Evolutionary conservation across 2,329 filamentous ascomycete species (phyloP).

Genomic region (Exophiala sp.): DNA sequence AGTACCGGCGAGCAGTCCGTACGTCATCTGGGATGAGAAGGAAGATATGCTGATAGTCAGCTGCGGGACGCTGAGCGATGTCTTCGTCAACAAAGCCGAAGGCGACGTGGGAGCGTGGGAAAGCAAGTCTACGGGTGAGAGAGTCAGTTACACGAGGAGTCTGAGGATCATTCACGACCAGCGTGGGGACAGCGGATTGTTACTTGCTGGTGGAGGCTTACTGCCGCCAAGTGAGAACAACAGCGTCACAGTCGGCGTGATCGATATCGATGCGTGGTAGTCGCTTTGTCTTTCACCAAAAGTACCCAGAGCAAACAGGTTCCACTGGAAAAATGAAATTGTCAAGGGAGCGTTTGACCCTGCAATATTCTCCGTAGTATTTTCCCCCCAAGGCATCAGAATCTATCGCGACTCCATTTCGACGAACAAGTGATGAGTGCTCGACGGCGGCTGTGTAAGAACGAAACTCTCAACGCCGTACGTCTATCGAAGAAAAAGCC

Average conservation of each 20-base stretch:
- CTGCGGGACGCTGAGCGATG: constrained; percentile 37
- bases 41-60: constrained; percentile 50
- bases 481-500: too few relatives aligned
- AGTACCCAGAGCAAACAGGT: too few relatives aligned
- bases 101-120: constrained; percentile 46
- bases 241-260: constrained; percentile 5
- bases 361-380: too few relatives aligned
- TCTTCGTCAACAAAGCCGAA: constrained; percentile 49
- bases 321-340: too few relatives aligned
- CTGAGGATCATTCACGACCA: constrained; percentile 43
- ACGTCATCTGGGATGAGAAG: constrained; percentile 51
- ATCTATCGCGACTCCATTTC: too few relatives aligned
- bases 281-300: too few relatives aligned
- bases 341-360: too few relatives aligned
- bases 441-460: too few relatives aligned
- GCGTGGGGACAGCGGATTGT: constrained; percentile 32
- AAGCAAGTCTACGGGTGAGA: constrained; percentile 41
- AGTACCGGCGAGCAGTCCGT: constrained; percentile 45
- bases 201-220: constrained; percentile 42
- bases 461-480: too few relatives aligned
- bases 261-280: constrained; percentile 8
- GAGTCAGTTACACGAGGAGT: constrained; percentile 45
- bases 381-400: too few relatives aligned
- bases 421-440: too few relatives aligned
- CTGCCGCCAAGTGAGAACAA: constrained; percentile 15